Evolutionary conservation across 371 early-diverging fungal genomes (phyloP).

Genomic region (Cladochytrium tenue): DNA sequence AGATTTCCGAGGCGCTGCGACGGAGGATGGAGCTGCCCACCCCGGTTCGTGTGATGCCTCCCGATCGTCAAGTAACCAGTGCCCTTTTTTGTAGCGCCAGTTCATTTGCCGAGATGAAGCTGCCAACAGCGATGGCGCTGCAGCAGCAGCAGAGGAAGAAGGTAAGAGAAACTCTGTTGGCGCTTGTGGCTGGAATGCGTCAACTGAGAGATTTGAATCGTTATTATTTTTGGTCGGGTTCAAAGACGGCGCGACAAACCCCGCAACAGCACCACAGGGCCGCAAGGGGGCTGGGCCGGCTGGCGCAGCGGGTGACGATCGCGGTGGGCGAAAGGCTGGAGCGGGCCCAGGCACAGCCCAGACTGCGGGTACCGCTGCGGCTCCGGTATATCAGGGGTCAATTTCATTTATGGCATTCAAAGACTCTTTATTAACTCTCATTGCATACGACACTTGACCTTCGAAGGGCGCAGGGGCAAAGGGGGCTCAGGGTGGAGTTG

Average conservation of each 20-base stretch:
- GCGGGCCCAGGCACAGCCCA: conserved; percentile 1
- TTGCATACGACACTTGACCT: not conserved
- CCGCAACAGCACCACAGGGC: too few species aligned
- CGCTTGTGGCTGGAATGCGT: not conserved
- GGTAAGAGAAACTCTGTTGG: not conserved
- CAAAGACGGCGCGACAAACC: too few species aligned
- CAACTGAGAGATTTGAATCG: conserved; percentile 15
- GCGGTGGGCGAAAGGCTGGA: not conserved
- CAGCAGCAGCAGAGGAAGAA: not conserved
- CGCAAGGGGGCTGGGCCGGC: conserved; percentile 3
- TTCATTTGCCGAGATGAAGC: not conserved
- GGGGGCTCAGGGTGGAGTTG: conserved; percentile 7
- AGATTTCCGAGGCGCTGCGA: conserved; percentile 32
- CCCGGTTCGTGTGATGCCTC: conserved; percentile 1
- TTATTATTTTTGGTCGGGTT: conserved; percentile 4
- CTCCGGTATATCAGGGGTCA: too few species aligned
- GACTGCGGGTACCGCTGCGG: conserved; percentile 1
- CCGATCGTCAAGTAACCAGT: not conserved
- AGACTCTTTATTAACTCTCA: too few species aligned
- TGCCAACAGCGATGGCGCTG: not conserved
- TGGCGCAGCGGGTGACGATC: conserved; percentile 7
- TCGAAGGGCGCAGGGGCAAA: conserved; percentile 18
- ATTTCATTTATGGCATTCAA: too few species aligned
- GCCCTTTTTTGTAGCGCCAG: not conserved
- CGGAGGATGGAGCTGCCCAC: conserved; percentile 27